phyloP scores from a whole-genome alignment of 305 asterid species.

The Solanum hybrid region DNA sequence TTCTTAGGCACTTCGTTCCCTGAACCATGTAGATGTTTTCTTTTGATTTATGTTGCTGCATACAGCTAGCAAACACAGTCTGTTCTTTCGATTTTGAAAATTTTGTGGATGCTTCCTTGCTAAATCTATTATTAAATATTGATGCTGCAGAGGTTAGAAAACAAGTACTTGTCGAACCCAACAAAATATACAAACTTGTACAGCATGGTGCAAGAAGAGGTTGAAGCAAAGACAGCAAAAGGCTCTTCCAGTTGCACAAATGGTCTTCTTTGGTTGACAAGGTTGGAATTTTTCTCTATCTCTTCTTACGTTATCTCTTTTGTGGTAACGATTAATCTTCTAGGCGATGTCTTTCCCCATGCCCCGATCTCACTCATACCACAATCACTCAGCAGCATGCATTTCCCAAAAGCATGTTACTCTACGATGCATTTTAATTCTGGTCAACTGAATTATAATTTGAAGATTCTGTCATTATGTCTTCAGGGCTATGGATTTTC shows the following conservation, averaged over 20 bases:
- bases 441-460: conserved; percentile 5
- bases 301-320: conserved; percentile 6
- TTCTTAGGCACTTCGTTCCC: neutral
- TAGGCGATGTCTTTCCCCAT: neutral
- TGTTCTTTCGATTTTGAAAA: neutral
- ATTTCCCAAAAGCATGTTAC: neutral
- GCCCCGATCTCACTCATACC: neutral
- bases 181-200: conserved; percentile 58
- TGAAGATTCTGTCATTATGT: conserved; percentile 8
- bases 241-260: conserved; percentile 94
- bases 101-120: neutral
- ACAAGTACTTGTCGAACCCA: conserved; percentile 63
- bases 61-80: neutral
- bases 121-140: neutral
- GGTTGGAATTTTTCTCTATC: conserved; percentile 32
- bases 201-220: conserved; percentile 85
- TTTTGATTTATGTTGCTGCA: neutral
- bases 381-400: neutral
- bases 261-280: conserved; percentile 97
- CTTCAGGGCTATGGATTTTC: conserved; percentile 94
- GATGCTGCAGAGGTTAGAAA: conserved; percentile 69
- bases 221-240: conserved; percentile 82
- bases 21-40: neutral
- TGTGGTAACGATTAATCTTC: neutral
- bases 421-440: neutral